phyloP scores from a whole-genome alignment of 345 rosid genomes.

The Moricandia moricandioides region DNA sequence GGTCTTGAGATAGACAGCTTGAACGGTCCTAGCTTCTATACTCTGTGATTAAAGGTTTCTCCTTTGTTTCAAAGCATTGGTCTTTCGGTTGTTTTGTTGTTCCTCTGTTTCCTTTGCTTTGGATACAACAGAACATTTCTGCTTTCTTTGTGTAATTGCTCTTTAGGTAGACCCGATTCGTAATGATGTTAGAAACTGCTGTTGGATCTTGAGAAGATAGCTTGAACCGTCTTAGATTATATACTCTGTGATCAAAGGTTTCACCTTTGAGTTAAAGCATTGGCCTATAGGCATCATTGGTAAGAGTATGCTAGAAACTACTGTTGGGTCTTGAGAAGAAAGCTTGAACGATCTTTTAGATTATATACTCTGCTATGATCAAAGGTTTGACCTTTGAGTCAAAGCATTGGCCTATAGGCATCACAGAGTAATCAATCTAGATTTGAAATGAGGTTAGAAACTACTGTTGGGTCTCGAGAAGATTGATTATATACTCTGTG shows the following conservation, averaged over 20 bases:
- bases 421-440: no score
- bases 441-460: no score
- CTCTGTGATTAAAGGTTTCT: background rate
- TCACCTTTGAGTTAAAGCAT: background rate
- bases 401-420: background rate
- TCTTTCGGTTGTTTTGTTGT: no score
- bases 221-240: background rate
- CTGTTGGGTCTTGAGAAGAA: background rate
- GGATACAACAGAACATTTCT: background rate
- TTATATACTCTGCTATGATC: background rate
- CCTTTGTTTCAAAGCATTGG: conserved; percentile 7
- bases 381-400: conserved; percentile 6
- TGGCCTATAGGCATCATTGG: background rate
- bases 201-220: background rate
- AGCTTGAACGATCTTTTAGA: background rate
- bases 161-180: background rate
- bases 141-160: background rate
- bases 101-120: background rate
- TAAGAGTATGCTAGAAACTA: background rate
- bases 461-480: no score
- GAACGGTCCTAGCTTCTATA: background rate
- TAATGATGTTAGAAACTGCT: background rate
- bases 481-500: no score
- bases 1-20: background rate
- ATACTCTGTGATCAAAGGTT: background rate